phyloP scores from a whole-genome alignment of 2,329 filamentous ascomycete genomes.

The Paraphaeosphaeria sporulosa region DNA sequence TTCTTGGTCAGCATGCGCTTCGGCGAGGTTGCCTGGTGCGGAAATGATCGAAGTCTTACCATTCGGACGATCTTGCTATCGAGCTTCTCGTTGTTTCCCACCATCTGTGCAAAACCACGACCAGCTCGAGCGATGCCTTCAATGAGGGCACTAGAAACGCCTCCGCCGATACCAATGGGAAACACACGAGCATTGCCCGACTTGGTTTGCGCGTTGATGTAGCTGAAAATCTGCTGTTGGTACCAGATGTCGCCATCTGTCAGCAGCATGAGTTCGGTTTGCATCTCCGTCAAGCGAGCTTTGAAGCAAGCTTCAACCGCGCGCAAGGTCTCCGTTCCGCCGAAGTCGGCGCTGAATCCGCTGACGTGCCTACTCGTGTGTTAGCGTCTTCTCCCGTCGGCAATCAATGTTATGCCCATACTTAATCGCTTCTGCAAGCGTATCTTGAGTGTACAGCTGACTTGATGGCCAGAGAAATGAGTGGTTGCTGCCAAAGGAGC shows the following conservation, averaged over 20 bases:
- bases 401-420: background rate
- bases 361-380: slow-evolving; percentile 43
- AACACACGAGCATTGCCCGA: slow-evolving; percentile 60
- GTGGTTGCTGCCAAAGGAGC: slow-evolving; percentile 64
- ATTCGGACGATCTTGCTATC: slow-evolving; percentile 73
- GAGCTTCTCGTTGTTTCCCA: slow-evolving; percentile 68
- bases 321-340: slow-evolving; percentile 60
- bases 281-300: slow-evolving; percentile 49
- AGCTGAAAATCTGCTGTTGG: slow-evolving; percentile 56
- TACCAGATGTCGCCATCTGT: slow-evolving; percentile 63
- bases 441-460: slow-evolving; percentile 52
- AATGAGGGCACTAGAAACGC: slow-evolving; percentile 63
- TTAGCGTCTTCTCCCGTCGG: background rate
- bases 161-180: slow-evolving; percentile 61
- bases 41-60: slow-evolving; percentile 35
- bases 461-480: slow-evolving; percentile 57
- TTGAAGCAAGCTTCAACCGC: slow-evolving; percentile 56
- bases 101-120: slow-evolving; percentile 65
- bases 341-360: slow-evolving; percentile 54
- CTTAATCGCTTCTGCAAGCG: slow-evolving; percentile 49
- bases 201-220: slow-evolving; percentile 52
- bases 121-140: slow-evolving; percentile 65
- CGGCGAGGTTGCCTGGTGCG: background rate
- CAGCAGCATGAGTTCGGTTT: slow-evolving; percentile 60
- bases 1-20: background rate